Percentiles rank a stretch among this genome's conserved stretches.
Conservation (phyloP, 2,329 filamentous ascomycete species). For the Pseudogymnoascus pannorum region DNA sequence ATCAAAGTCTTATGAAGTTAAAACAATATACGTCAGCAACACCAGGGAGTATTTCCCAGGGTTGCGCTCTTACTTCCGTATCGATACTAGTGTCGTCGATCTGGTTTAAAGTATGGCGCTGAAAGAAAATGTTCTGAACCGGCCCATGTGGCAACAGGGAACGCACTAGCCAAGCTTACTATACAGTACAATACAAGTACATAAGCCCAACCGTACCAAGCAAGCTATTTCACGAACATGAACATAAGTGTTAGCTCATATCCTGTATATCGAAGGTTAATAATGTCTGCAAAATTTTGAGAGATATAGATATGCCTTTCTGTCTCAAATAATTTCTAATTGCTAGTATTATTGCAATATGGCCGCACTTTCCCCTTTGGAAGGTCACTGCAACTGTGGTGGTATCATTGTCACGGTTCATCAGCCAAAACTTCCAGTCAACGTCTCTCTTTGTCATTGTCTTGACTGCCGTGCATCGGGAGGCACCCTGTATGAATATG, state of each 20-base stretch:
- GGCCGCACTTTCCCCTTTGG: neutral
- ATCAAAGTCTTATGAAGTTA: neutral
- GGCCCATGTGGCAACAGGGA: neutral
- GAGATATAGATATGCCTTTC: neutral
- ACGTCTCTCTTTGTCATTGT: constrained; percentile 14
- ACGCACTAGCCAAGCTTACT: neutral
- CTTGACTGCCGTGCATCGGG: constrained; percentile 14
- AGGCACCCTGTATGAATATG: neutral
- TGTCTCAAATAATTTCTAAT: neutral
- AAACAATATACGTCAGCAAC: neutral
- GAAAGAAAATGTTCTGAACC: neutral
- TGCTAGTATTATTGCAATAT: neutral
- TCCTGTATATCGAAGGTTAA: neutral
- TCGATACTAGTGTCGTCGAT: neutral
- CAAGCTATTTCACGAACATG: neutral
- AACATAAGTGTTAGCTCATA: neutral
- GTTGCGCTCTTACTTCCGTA: neutral
- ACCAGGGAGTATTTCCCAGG: neutral
- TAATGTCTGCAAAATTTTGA: neutral
- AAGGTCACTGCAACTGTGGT: constrained; percentile 16
- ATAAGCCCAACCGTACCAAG: too few relatives aligned
- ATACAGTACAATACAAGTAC: neutral
- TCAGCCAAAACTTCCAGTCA: constrained; percentile 10
- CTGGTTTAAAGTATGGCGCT: neutral
- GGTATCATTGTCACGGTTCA: constrained; percentile 13